Base-by-base conservation (phyloP, 2,329 filamentous ascomycete species). In the Sclerotinia minor region DNA sequence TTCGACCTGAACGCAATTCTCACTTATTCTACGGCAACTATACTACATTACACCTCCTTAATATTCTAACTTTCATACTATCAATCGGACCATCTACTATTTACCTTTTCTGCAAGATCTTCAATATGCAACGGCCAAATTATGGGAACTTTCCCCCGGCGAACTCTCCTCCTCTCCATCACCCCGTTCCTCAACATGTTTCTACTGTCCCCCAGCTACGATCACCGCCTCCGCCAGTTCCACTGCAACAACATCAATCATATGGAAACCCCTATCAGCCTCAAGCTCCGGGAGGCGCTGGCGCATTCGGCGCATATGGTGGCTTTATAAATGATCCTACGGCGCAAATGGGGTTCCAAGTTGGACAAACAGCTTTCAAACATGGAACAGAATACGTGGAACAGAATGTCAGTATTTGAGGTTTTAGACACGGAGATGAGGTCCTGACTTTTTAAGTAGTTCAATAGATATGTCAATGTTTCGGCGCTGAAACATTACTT, bases 401-500 rank as follows among this genome's bases (percentile, higher is more conserved):
- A 80, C 92, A 96, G 78, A 98, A 97, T 76, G 94, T 97, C 81
- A 69, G 70, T 68, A 54, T 67, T 70, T 9, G 32, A 55, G 38
- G 38, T 38, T 38, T n/a, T 21, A 15, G 24, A 45, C 26, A 26
- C 21, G 21, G 26, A 57, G 59, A 50, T 8, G 55, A 35, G n/a
- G 29, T 44, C 45, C 71, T 74, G 71, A 74, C 58, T 15, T 45
- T 13, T 24, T 29, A 44, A 64, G 32, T 75, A 91, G 89, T 82
- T 92, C 75, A 90, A 89, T 75, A 87, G 88, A 79, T 97, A 94
- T 81, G 89, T 99, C 80, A 97, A 94, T 76, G 91, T 98, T 74
- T 90, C 91, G 19, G 92, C 92, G 24, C 85, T 99, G 55, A 99
- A 99, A 80, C 95, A 97, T 81, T 99, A 98, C 85, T 99, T 99